Evolutionary conservation across 2,329 filamentous ascomycete species (phyloP).

Genomic region (Coniochaeta pulveracea): DNA sequence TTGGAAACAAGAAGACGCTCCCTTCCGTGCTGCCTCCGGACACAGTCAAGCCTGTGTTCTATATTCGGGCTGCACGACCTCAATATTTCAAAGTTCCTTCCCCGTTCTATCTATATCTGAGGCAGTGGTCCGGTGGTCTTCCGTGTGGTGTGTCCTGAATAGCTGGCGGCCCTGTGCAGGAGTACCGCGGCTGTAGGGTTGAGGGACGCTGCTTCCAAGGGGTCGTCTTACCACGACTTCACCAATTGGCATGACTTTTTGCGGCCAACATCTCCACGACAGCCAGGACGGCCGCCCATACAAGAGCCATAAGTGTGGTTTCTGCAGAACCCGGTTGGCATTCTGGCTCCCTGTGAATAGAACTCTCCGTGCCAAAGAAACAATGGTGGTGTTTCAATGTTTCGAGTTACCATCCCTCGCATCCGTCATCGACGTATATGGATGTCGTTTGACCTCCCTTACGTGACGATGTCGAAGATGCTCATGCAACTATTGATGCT

Average conservation of each 20-base stretch:
- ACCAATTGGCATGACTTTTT: not conserved
- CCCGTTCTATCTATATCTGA: not conserved
- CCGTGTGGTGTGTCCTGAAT: not conserved
- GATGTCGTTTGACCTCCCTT: not conserved
- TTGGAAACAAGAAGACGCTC: too few species aligned
- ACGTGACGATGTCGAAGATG: not conserved
- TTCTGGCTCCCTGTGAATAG: too few species aligned
- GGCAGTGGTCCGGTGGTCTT: not conserved
- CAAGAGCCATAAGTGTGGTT: too few species aligned
- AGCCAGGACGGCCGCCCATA: not conserved
- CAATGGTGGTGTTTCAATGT: too few species aligned
- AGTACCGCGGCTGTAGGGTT: too few species aligned
- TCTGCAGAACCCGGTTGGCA: too few species aligned
- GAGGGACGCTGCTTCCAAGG: too few species aligned
- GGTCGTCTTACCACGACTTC: not conserved
- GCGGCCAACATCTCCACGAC: not conserved
- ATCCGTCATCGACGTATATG: not conserved
- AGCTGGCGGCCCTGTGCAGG: too few species aligned
- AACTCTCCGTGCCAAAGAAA: too few species aligned
- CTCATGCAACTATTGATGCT: not conserved
- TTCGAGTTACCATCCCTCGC: not conserved
- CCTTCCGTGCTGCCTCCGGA: slow-evolving; percentile 1
- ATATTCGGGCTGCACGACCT: not conserved
- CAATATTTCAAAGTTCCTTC: not conserved
- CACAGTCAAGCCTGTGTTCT: not conserved